Evolutionary conservation across 345 rosid species (phyloP).

Genomic region (Kandelia obovata): DNA sequence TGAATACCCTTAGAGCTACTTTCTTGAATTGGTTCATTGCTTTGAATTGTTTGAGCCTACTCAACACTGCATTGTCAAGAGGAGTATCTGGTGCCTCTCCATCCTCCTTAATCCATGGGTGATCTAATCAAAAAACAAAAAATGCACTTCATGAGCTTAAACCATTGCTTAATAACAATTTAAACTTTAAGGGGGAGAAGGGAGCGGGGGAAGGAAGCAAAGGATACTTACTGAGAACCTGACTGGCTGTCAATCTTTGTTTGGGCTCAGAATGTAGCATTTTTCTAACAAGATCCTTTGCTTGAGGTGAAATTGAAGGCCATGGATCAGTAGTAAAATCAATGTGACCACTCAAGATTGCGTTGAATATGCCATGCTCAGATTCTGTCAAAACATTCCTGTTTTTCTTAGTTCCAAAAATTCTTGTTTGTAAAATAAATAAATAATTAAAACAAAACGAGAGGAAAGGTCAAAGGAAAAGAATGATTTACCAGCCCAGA

Average conservation of each 20-base stretch:
- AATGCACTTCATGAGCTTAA: neutral
- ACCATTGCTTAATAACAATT: no score
- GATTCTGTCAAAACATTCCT: conserved; percentile 49
- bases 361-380: conserved; percentile 90
- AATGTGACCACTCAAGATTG: conserved; percentile 68
- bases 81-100: conserved; percentile 86
- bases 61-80: conserved; percentile 69
- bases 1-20: conserved; percentile 61
- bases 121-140: conserved; percentile 30
- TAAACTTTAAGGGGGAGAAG: no score
- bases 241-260: conserved; percentile 77
- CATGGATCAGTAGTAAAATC: conserved; percentile 91
- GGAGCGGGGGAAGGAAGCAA: neutral
- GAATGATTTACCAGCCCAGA: conserved; percentile 72
- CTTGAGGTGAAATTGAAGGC: conserved; percentile 85
- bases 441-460: no score
- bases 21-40: conserved; percentile 77
- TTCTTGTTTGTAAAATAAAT: neutral
- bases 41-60: conserved; percentile 72
- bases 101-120: conserved; percentile 80
- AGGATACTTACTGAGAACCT: conserved; percentile 66
- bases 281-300: conserved; percentile 84
- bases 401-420: neutral
- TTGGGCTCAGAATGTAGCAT: conserved; percentile 89
- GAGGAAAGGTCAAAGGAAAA: neutral